These are phyloP conservation scores for Obelidium mucronatum DNA, from an alignment of 192 early-diverging fungal genomes.

Conservation along the genomic window DNA sequence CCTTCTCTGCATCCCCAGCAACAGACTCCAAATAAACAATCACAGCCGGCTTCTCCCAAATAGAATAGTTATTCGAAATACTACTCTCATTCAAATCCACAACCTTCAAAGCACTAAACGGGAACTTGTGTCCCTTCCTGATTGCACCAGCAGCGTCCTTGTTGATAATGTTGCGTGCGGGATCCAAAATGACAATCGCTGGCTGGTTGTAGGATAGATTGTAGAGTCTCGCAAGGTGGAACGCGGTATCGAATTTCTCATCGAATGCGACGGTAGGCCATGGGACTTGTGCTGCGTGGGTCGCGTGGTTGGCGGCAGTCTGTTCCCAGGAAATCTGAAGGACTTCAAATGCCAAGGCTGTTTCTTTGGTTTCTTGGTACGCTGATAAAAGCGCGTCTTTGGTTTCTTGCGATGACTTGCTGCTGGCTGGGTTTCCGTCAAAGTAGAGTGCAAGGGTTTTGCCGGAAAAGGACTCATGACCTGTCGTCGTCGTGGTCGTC, in stretches of 20 bases:
- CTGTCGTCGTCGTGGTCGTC: background rate
- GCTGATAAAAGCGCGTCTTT: background rate
- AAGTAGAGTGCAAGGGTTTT: constrained; percentile 7
- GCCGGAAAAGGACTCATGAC: background rate
- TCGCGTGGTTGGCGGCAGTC: constrained; percentile 2
- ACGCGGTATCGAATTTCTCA: constrained; percentile 5
- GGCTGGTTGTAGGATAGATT: background rate
- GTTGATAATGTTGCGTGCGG: constrained; percentile 4
- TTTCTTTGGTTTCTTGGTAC: background rate
- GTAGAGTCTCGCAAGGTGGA: constrained; percentile 2
- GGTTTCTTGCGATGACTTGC: background rate
- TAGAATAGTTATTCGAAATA: constrained; percentile 1
- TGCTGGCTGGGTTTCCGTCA: background rate
- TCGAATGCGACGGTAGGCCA: constrained; percentile 9
- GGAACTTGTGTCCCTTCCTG: constrained; percentile 4
- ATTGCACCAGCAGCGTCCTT: background rate
- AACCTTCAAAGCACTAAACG: constrained; percentile 1
- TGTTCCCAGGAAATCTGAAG: background rate
- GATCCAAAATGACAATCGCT: background rate
- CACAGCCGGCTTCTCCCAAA: constrained; percentile 5
- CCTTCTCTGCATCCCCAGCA: background rate
- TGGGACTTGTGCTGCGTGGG: background rate
- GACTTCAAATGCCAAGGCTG: background rate
- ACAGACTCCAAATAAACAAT: constrained; percentile 5
- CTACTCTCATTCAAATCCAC: constrained; percentile 4